phyloP scores from a whole-genome alignment of 1,284 basidiomycete genomes.

The Trichosporon ovoides region DNA sequence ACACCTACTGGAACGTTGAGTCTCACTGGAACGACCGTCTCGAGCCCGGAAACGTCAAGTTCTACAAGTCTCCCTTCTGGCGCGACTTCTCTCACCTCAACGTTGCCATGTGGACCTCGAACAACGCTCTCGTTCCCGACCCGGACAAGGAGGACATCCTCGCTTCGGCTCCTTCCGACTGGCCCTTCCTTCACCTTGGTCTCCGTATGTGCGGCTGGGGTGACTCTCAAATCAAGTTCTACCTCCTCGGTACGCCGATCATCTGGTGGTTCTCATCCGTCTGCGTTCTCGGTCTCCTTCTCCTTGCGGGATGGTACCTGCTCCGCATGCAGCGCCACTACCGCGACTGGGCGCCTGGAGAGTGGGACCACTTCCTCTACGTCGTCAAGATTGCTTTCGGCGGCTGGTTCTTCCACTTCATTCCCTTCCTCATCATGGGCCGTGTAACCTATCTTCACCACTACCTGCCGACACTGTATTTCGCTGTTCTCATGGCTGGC shows the following conservation, averaged over 20 bases:
- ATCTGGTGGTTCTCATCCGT: slow-evolving; percentile 82
- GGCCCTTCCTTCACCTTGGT: slow-evolving; percentile 85
- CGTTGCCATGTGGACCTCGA: slow-evolving; percentile 99
- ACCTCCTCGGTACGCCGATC: slow-evolving; percentile 84
- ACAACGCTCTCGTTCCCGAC: slow-evolving; percentile 94
- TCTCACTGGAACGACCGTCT: slow-evolving; percentile 91
- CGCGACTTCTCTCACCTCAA: slow-evolving; percentile 98
- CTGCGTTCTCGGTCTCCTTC: slow-evolving; percentile 60
- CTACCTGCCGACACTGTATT: slow-evolving; percentile 85
- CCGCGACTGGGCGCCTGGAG: slow-evolving; percentile 82
- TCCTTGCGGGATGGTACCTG: slow-evolving; percentile 65
- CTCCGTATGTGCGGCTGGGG: slow-evolving; percentile 98
- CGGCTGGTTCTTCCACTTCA: slow-evolving; percentile 91
- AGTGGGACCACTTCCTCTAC: slow-evolving; percentile 93
- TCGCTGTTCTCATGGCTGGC: slow-evolving; percentile 84
- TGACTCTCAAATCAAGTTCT: slow-evolving; percentile 81
- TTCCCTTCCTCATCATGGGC: slow-evolving; percentile 94
- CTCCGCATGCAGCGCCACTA: slow-evolving; percentile 82
- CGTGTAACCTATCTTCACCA: slow-evolving; percentile 57
- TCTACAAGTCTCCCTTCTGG: slow-evolving; percentile 86
- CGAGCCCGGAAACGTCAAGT: slow-evolving; percentile 71
- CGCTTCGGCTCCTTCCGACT: slow-evolving; percentile 84
- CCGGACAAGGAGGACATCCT: slow-evolving; percentile 98
- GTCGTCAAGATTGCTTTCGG: slow-evolving; percentile 84
- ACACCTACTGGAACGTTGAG: slow-evolving; percentile 98